These are phyloP conservation scores for Suillus clintonianus DNA, from an alignment of 768 basidiomycete genomes.

Conservation along the genomic window DNA sequence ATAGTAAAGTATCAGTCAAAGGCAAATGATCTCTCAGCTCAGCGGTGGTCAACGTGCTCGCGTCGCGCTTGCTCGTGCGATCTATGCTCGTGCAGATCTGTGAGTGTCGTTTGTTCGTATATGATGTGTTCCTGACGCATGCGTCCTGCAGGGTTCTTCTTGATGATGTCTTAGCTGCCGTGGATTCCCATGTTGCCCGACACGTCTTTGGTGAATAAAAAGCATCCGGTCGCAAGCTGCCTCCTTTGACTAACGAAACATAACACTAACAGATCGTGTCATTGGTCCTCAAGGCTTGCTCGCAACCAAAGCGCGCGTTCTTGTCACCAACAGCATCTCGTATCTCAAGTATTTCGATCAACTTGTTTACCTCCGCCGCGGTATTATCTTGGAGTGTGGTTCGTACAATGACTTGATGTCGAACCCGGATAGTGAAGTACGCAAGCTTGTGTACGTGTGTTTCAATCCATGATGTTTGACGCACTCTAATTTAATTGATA, in stretches of 20 bases:
- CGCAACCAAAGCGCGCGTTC: slow-evolving; percentile 77
- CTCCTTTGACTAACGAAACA: background rate
- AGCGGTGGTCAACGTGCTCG: slow-evolving; percentile 87
- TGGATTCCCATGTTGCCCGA: slow-evolving; percentile 85
- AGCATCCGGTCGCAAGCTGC: background rate
- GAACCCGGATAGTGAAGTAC: slow-evolving; percentile 64
- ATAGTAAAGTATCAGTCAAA: slow-evolving; percentile 12
- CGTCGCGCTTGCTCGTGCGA: slow-evolving; percentile 81
- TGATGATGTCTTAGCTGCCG: slow-evolving; percentile 88
- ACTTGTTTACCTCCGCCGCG: slow-evolving; percentile 73
- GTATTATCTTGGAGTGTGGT: slow-evolving; percentile 79
- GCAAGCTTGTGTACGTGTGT: slow-evolving; percentile 69
- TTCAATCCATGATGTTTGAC: background rate
- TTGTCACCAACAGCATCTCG: slow-evolving; percentile 88
- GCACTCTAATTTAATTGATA: background rate
- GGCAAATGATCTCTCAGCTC: slow-evolving; percentile 41
- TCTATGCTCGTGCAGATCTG: slow-evolving; percentile 91
- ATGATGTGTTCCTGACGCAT: slow-evolving; percentile 2
- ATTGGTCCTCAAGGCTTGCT: slow-evolving; percentile 86
- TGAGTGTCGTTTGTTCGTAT: slow-evolving; percentile 34
- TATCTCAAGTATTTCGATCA: slow-evolving; percentile 79
- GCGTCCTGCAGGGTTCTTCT: slow-evolving; percentile 57
- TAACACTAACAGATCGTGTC: slow-evolving; percentile 64
- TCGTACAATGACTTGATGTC: slow-evolving; percentile 60
- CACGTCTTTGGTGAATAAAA: slow-evolving; percentile 69